Conservation (phyloP, 2,329 filamentous ascomycete genomes). For the Lasiodiplodia sp. region DNA sequence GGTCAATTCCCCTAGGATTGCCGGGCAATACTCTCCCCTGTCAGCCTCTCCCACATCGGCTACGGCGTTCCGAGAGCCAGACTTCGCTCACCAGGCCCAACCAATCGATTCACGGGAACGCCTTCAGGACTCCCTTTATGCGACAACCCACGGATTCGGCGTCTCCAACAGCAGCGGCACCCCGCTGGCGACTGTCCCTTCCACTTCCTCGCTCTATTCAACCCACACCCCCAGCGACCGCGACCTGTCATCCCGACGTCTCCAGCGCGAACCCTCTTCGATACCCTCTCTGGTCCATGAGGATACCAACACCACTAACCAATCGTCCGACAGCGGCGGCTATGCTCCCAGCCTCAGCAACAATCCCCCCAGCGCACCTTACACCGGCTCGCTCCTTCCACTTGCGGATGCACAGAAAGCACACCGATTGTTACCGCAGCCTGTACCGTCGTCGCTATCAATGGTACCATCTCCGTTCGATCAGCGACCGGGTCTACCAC, state of each 20-base stretch:
- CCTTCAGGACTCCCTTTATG: constrained; percentile 5
- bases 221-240: constrained; percentile 2
- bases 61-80: constrained; percentile 38
- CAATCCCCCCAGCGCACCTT: constrained; percentile 30
- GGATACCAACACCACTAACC: constrained; percentile 36
- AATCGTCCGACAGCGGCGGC: constrained; percentile 48
- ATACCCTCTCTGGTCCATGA: constrained; percentile 48
- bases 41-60: constrained; percentile 45
- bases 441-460: constrained; percentile 40
- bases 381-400: constrained; percentile 34
- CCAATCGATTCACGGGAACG: constrained; percentile 20
- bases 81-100: constrained; percentile 31
- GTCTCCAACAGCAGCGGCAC: neutral
- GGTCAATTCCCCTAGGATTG: constrained; percentile 43
- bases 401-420: constrained; percentile 42
- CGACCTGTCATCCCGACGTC: constrained; percentile 43
- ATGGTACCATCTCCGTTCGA: constrained; percentile 43
- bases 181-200: neutral
- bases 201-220: constrained; percentile 12
- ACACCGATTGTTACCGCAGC: constrained; percentile 47
- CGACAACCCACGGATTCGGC: neutral
- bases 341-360: constrained; percentile 34
- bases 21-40: constrained; percentile 44
- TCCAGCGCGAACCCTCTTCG: constrained; percentile 39
- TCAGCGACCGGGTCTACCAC: constrained; percentile 33